Evolutionary conservation across 805 yeast species (phyloP), one percentile per base, ranked within the genome.

Genomic region (Teunomyces pallodes): DNA sequence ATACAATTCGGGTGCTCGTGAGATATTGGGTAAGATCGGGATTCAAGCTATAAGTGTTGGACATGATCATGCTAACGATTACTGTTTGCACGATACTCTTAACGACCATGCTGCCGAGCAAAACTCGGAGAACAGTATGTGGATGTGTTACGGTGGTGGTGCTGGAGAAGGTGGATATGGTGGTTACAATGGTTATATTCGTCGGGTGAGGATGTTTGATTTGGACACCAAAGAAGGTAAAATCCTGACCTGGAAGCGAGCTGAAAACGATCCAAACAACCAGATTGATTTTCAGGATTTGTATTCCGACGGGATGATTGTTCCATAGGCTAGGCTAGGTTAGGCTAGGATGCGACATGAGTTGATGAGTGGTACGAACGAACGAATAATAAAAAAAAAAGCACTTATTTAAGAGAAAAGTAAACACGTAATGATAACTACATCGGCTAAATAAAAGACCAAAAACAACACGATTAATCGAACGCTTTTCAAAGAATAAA

Each of bases 151-250:
- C 61, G 99, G 96, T 3, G 99, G 99, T 24, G 95, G 84, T 1
- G 77, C 80, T 4, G 99, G 98, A 12, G 95, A 89, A 67, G 99
- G 98, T 35, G 98, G 97, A 0, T 94, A 94, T 62, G 97, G 86
- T 7, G 97, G 97, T 0, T 90, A 90, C 58, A 92, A 90, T 1
- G 92, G 91, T 1, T 88, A 86, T 29, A 74, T 85, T n/a, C 80
- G 99, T 57, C 76, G 97, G 47, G 59, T 90, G 40, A 74, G 99
- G 43, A 57, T 85, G 0, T 92, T 76, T 61, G 90, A 87, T 36
- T 57, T 91, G 9, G 84, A 90, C 61, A 61, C 79, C 1, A 58
- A 65, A 6, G 60, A 63, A 0, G 75, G 77, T 1, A 68, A 69
- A 14, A 80, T 86, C 28, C 64, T 60, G 32, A 79, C 90, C 2